These are phyloP conservation scores for Glarea lozoyensis DNA, from an alignment of 495 filamentous ascomycete species.

Conservation along the genomic window DNA sequence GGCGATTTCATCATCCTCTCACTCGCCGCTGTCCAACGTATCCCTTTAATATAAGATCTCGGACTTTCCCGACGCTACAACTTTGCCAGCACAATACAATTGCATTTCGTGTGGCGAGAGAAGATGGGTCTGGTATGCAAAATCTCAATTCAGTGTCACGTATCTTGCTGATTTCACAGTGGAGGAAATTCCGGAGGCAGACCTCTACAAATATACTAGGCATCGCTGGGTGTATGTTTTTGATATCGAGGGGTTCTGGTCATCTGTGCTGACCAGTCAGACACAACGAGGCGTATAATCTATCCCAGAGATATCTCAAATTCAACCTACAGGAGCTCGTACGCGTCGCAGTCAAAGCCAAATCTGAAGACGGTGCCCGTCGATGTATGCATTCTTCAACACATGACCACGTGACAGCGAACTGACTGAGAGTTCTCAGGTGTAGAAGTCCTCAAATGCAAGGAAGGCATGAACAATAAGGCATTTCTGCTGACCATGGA, in stretches of 20 bases:
- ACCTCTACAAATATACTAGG: slow-evolving; percentile 1
- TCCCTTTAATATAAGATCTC: neutral
- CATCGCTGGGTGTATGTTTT: neutral
- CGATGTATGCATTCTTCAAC: neutral
- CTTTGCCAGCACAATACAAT: neutral
- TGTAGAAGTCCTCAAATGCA: slow-evolving; percentile 27
- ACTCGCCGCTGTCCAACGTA: neutral
- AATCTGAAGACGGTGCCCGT: neutral
- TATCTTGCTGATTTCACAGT: slow-evolving; percentile 1
- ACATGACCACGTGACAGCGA: neutral
- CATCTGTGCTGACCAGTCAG: slow-evolving; percentile 2
- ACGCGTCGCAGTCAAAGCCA: slow-evolving; percentile 1
- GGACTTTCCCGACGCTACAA: neutral
- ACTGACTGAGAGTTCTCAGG: too few species aligned
- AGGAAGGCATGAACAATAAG: slow-evolving; percentile 29
- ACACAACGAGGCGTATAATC: neutral
- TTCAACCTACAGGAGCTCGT: slow-evolving; percentile 2
- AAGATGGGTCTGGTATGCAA: slow-evolving; percentile 1
- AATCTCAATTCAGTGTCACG: neutral
- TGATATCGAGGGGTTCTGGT: neutral
- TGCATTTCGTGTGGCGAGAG: neutral
- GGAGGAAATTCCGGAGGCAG: slow-evolving; percentile 2
- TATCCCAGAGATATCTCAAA: slow-evolving; percentile 4
- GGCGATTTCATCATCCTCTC: neutral
- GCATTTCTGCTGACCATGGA: slow-evolving; percentile 32